A percentile compares a stretch with the other conserved stretches of the same genome.
These are phyloP conservation scores for Batrachochytrium dendrobatidis DNA, from an alignment of 371 early-diverging fungal species.

Conservation along the genomic window DNA sequence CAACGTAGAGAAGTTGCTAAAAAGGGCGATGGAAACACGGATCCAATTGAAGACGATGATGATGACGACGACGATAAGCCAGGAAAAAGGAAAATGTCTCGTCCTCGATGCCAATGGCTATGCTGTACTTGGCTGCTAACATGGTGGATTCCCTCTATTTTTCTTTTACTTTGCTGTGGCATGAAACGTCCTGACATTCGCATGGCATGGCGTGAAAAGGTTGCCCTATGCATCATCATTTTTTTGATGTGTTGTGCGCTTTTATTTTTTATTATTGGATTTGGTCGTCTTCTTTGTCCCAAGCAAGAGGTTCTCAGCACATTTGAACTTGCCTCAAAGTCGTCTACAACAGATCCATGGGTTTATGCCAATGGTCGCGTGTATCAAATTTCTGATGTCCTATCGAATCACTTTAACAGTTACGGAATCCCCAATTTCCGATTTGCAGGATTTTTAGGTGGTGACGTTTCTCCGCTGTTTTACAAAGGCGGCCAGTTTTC, in stretches of 20 bases:
- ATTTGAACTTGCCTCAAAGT: constrained; percentile 10
- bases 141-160: constrained; percentile 27
- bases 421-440: constrained; percentile 24
- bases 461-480: constrained; percentile 35
- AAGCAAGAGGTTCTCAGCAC: constrained; percentile 62
- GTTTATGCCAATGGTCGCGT: constrained; percentile 33
- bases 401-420: constrained; percentile 14
- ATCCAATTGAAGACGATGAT: no score
- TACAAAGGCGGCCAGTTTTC: constrained; percentile 22
- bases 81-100: not conserved
- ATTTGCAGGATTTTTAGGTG: constrained; percentile 17
- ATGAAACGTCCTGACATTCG: constrained; percentile 81
- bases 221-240: constrained; percentile 70
- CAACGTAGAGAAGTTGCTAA: no score
- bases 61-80: not conserved
- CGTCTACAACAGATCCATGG: constrained; percentile 18
- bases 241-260: constrained; percentile 67
- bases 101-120: constrained; percentile 23
- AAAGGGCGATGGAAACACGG: no score
- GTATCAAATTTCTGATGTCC: constrained; percentile 21
- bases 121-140: constrained; percentile 33
- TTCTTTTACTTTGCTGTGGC: constrained; percentile 30
- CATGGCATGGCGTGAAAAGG: constrained; percentile 91
- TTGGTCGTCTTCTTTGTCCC: constrained; percentile 85
- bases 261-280: constrained; percentile 82